Evolutionary conservation across 2,329 filamentous ascomycete genomes (phyloP).

Genomic region (Sarocladium kiliense): DNA sequence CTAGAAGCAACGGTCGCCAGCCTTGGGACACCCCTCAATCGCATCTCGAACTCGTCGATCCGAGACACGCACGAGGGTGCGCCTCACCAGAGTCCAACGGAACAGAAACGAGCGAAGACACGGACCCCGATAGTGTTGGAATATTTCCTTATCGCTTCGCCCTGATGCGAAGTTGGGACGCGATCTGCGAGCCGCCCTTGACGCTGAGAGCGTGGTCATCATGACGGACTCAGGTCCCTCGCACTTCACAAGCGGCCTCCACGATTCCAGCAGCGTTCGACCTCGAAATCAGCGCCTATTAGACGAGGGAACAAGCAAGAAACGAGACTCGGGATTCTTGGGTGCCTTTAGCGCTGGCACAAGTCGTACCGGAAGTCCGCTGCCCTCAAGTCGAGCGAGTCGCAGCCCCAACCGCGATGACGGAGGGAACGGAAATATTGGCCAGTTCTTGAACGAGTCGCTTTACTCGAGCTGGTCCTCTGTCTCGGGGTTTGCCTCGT

Average conservation of each 20-base stretch:
- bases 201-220: slow-evolving; percentile 27
- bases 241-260: slow-evolving; percentile 30
- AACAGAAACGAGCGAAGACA: neutral
- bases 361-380: slow-evolving; percentile 43
- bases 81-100: neutral
- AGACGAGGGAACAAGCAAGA: slow-evolving; percentile 23
- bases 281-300: slow-evolving; percentile 46
- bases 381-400: slow-evolving; percentile 29
- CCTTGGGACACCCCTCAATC: neutral
- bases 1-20: neutral
- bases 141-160: slow-evolving; percentile 11
- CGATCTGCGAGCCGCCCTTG: slow-evolving; percentile 21
- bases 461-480: slow-evolving; percentile 51
- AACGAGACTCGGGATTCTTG: slow-evolving; percentile 26
- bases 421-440: slow-evolving; percentile 30
- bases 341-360: slow-evolving; percentile 29
- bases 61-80: neutral
- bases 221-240: slow-evolving; percentile 25
- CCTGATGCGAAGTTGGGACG: slow-evolving; percentile 27
- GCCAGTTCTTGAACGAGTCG: slow-evolving; percentile 42
- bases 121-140: neutral
- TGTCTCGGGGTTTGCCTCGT: slow-evolving; percentile 48
- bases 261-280: slow-evolving; percentile 33
- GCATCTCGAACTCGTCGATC: neutral
- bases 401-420: slow-evolving; percentile 14